Evolutionary conservation across 2,329 filamentous ascomycete genomes (phyloP), one percentile per base, ranked within the genome.

Genomic region (Cladosporium sp.): DNA sequence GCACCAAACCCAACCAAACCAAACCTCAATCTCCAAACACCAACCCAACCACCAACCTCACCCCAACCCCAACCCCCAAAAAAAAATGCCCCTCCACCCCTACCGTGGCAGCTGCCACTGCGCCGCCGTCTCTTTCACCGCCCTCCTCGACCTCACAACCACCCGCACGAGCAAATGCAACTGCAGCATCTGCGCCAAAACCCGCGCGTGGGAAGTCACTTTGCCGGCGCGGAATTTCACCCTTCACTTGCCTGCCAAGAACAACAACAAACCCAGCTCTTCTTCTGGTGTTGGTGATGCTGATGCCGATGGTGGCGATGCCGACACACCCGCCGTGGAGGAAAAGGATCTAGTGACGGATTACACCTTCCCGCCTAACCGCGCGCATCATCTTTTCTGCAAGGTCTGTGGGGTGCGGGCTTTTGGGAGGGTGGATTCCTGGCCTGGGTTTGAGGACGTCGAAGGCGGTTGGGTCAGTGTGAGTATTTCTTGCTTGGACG

Each of bases 71-170:
- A n/a, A 27, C 22, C 22, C 22, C 22, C 22, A 27, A 27, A 27
- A 27, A 9, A 27, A 27, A 27, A 27, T 48, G 45, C 22, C 37
- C 12, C 36, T 37, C 11, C 32, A 41, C 34, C 7, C 18, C 18
- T 48, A 48, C 37, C 40, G 13, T 13, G 45, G 45, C 27, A 8
- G 17, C 45, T 48, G 45, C 45, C 45, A 48, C 37, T 48, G 45
- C 37, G 2, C 2, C 18, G 37, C 32, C 11, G 18, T 48, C 18
- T 8, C 12, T 24, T 48, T 32, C 37, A 48, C 45, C 17, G 24
- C 36, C 18, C 39, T 7, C 27, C 27, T 48, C 17, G 45, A 48
- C 37, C 18, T 48, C 37, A 3, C 17, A 13, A 24, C 12, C 17
- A 7, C 19, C 7, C 17, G 17, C 1, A 36, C 37, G 1, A 17